Evolutionary conservation across 805 yeast species (phyloP), one percentile per base, ranked within the genome.

Genomic region (Kuraishia ogatae): DNA sequence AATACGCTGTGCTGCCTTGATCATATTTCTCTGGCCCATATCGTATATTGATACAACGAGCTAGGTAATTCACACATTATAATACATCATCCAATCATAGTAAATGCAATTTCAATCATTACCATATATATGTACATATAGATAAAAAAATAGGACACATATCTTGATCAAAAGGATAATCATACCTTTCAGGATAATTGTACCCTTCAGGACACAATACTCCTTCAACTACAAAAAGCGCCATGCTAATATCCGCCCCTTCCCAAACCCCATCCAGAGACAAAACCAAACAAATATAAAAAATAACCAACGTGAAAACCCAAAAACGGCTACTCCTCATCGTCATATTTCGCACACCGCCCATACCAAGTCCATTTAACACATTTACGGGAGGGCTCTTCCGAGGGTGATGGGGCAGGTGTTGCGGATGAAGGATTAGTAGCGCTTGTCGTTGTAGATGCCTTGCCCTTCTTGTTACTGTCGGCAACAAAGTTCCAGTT

Each of bases 401-500:
- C 5, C 65, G 70, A 20, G 60, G 59, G 15, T 60, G 60, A 48
- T 5, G 43, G 43, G 8, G 57, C 56, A 15, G 57, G 24, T 13
- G 64, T 51, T 22, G 53, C 66, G 2, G 69, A 61, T 1, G 66
- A 57, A 1, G 62, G 48, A 7, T 62, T 57, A 1, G 63, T 61
- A 8, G 68, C 58, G 2, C 66, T 55, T 2, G 64, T 57, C 3
- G 65, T 56, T 8, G 68, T 59, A 17, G n/a, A n/a, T n/a, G 61
- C 51, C 19, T 55, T 64, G 61, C 48, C 60, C 59, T 61, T 60
- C 2, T 64, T 64, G 15, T 60, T 75, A 53, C 76, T 76, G 55
- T 76, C 82, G 22, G 78, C 75, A 2, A 86, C 81, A 66, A 80
- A 91, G 52, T 84, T 78, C 98, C 98, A 92, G 64, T 88, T 87